These are phyloP conservation scores for Kodamaea laetipori DNA, from an alignment of 805 yeast genomes.

Conservation along the genomic window DNA sequence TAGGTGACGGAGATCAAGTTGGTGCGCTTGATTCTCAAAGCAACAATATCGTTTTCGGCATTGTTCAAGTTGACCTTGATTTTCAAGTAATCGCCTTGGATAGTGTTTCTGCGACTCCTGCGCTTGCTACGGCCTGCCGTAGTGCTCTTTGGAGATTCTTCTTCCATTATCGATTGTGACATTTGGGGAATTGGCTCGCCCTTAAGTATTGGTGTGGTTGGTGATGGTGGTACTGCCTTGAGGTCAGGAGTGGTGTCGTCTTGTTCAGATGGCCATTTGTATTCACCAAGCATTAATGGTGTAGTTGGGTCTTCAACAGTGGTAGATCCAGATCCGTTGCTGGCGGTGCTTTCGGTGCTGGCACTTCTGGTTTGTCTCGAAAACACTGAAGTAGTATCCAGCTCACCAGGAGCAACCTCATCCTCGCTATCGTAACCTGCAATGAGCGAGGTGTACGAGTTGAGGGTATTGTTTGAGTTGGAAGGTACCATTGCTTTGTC, in stretches of 20 bases:
- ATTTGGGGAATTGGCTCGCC: neutral
- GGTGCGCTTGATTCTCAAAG: slow-evolving; percentile 25
- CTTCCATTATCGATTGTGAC: slow-evolving; percentile 1
- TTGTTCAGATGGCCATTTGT: slow-evolving; percentile 8
- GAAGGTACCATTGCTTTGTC: slow-evolving; percentile 19
- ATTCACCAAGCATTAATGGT: slow-evolving; percentile 6
- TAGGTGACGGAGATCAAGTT: slow-evolving; percentile 27
- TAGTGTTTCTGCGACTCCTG: slow-evolving; percentile 6
- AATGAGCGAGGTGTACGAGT: slow-evolving; percentile 31
- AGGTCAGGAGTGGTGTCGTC: slow-evolving; percentile 2
- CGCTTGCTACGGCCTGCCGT: slow-evolving; percentile 5
- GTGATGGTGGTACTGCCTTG: slow-evolving; percentile 5
- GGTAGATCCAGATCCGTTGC: neutral
- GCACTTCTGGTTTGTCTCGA: slow-evolving; percentile 10
- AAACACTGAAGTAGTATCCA: slow-evolving; percentile 16
- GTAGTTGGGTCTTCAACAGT: slow-evolving; percentile 5
- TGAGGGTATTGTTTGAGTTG: slow-evolving; percentile 25
- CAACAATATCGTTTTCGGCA: slow-evolving; percentile 33
- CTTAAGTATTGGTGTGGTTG: slow-evolving; percentile 9
- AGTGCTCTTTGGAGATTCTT: neutral
- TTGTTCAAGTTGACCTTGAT: slow-evolving; percentile 30
- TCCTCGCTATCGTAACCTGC: slow-evolving; percentile 31
- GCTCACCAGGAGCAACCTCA: slow-evolving; percentile 15
- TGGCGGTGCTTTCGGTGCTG: slow-evolving; percentile 10
- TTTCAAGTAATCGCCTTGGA: slow-evolving; percentile 21